Conservation (phyloP, 2,329 filamentous ascomycete species). For the Beauveria caledonica region DNA sequence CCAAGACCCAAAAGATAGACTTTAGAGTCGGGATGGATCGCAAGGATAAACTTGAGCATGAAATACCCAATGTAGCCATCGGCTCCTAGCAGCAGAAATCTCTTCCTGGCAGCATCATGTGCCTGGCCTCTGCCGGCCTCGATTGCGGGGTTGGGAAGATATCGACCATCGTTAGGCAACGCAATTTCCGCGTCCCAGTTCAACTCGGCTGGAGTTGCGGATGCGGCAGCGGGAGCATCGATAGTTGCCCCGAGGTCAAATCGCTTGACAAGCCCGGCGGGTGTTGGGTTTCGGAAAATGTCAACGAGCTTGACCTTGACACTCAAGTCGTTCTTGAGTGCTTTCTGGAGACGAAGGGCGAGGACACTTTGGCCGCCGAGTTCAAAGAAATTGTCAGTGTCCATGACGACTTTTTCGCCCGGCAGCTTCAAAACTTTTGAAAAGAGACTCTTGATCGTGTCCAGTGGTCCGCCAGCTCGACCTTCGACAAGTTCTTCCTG, state of each 20-base stretch:
- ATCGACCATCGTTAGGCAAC: not conserved
- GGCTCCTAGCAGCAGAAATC: not conserved
- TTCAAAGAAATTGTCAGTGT: slow-evolving; percentile 19
- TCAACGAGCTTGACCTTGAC: slow-evolving; percentile 18
- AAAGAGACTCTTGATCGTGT: not conserved
- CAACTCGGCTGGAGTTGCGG: not conserved
- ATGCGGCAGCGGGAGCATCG: no score
- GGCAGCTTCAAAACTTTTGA: not conserved
- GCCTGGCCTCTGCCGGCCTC: not conserved
- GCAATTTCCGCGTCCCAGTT: not conserved
- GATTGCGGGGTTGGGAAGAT: not conserved
- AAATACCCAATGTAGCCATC: slow-evolving; percentile 2
- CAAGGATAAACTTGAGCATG: not conserved
- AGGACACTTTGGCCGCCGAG: slow-evolving; percentile 20
- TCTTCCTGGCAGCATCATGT: not conserved
- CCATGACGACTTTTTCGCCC: not conserved
- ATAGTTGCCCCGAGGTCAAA: not conserved
- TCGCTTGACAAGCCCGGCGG: not conserved
- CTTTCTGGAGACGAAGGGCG: slow-evolving; percentile 19
- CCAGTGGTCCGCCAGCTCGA: not conserved
- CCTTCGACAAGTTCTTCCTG: not conserved
- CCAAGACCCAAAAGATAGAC: not conserved
- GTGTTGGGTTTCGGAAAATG: slow-evolving; percentile 19
- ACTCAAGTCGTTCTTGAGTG: slow-evolving; percentile 20
- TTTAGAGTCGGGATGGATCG: not conserved